Evolutionary conservation across 148 eudicot genomes (phyloP), one percentile per base, ranked within the genome.

Genomic region (Vaccinium darrowii): DNA sequence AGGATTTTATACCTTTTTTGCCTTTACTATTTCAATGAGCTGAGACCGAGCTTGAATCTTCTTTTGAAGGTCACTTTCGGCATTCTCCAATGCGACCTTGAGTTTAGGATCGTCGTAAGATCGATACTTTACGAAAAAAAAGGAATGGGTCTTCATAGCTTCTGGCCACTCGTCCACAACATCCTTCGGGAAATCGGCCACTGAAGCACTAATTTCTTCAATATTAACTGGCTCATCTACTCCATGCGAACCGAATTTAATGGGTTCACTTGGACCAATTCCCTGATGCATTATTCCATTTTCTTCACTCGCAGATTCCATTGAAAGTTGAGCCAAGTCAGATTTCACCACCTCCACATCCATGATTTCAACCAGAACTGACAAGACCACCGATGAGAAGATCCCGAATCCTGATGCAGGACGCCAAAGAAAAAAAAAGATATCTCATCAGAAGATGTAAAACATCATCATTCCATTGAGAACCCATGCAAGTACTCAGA

Each of bases 121-220:
- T 13, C 98, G 90, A 85, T 90, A 91, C 87, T 85, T 95, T 81
- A 91, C 90, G 72, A 92, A 81, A 84, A 91, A 94, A 85, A 95
- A 94, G 1, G 90, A 85, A 88, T 97, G 92, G 33, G 89, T 63
- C 91, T 92, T 86, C 50, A 81, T 80, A 19, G 89, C 90, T 72
- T 78, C 94, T 19, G 98, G 96, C 99, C 99, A 95, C 60, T 97
- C 98, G 73, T 94, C 96, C 89, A 85, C 93, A 36, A 91, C 98
- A 87, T 94, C 90, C 92, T 91, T 95, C 0, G 95, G 93, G 74
- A 94, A 57, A 81, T 89, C 84, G 60, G 88, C 79, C 52, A 77
- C 90, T 4, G 94, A 74, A 30, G 81, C 87, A 60, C 87, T 88
- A 53, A 74, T 89, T 11, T 8, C 77, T 89, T 93, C 94, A 67